These are phyloP conservation scores for Erodium trifolium DNA, from an alignment of 441 rosid species.

Conservation along the genomic window DNA sequence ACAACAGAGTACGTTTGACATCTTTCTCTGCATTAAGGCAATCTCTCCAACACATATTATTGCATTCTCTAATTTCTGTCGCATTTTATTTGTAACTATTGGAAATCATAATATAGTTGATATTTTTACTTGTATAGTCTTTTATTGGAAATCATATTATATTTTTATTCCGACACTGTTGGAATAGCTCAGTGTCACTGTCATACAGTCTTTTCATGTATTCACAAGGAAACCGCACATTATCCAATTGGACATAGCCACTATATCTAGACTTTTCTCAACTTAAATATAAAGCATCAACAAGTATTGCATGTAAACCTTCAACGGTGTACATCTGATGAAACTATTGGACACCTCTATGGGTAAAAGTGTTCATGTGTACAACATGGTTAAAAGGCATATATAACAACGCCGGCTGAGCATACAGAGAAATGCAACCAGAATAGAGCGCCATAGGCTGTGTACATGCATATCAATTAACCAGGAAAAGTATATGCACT, in stretches of 20 bases:
- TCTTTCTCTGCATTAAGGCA: background rate
- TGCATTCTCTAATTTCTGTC: slow-evolving; percentile 5
- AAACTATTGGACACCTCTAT: too few relatives aligned
- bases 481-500: slow-evolving; percentile 7
- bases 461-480: background rate
- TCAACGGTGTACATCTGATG: too few relatives aligned
- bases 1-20: background rate
- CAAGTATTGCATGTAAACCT: background rate
- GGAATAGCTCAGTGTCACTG: background rate
- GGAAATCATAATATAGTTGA: background rate
- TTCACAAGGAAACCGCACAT: background rate
- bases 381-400: slow-evolving; percentile 7
- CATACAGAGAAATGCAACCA: background rate
- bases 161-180: too few relatives aligned
- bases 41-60: background rate
- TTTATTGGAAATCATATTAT: too few relatives aligned
- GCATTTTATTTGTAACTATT: background rate
- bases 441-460: background rate
- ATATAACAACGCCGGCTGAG: background rate
- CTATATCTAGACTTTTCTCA: background rate
- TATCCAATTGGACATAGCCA: background rate
- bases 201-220: background rate
- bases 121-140: background rate
- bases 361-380: background rate
- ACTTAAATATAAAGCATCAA: background rate